phyloP scores from a whole-genome alignment of 352 stramenopile genomes.

The Pythium brachiatum region DNA sequence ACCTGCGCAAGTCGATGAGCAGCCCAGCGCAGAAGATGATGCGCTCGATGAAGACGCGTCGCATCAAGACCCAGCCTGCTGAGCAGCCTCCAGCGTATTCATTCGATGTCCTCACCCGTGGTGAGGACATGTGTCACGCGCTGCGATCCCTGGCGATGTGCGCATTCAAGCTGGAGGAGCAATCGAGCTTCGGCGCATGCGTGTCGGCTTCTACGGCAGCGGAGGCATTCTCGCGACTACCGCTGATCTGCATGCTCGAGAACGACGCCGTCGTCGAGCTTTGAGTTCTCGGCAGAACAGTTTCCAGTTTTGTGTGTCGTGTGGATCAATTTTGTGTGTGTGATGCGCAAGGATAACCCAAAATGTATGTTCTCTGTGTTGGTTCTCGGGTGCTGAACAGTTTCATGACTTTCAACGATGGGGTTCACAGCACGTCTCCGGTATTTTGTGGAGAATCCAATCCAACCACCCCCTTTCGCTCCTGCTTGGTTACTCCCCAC shows the following conservation, averaged over 20 bases:
- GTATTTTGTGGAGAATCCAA: conserved; percentile 2
- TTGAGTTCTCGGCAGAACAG: conserved; percentile 3
- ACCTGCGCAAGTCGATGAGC: not conserved
- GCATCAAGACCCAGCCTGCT: not conserved
- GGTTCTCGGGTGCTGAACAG: not conserved
- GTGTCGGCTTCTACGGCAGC: conserved; percentile 18
- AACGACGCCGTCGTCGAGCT: conserved; percentile 20
- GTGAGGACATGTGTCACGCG: conserved; percentile 13
- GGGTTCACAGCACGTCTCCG: no score
- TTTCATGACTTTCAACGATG: not conserved
- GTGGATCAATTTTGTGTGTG: not conserved
- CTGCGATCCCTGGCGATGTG: conserved; percentile 26
- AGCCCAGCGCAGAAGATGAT: not conserved
- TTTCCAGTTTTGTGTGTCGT: not conserved
- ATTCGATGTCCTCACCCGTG: conserved; percentile 1
- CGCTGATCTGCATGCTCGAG: conserved; percentile 25
- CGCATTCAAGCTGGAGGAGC: conserved; percentile 21
- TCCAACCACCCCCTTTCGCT: not conserved
- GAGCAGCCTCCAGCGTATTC: not conserved
- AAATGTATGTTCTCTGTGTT: conserved; percentile 6
- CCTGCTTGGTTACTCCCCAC: not conserved
- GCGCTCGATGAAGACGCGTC: not conserved
- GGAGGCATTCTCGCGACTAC: conserved; percentile 23
- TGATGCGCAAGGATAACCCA: not conserved
- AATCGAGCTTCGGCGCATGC: conserved; percentile 1